Conservation (phyloP, 352 stramenopile genomes). For the Saprolegnia diclina region DNA sequence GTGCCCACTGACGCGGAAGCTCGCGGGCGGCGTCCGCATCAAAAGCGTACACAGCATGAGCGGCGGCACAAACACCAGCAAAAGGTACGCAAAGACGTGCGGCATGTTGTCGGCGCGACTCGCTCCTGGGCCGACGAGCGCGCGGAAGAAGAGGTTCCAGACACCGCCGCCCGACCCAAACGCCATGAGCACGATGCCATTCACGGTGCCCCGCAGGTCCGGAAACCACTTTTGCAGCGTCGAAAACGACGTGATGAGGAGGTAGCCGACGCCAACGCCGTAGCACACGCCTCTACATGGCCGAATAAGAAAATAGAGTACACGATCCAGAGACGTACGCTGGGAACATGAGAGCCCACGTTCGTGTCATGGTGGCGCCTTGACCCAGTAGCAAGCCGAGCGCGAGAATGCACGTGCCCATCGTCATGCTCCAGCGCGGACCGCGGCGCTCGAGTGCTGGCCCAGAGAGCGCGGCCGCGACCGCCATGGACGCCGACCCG, state of each 20-base stretch:
- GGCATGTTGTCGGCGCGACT: neutral
- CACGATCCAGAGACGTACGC: constrained; percentile 11
- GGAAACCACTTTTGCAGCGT: constrained; percentile 26
- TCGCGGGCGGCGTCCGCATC: constrained; percentile 8
- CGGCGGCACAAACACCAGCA: constrained; percentile 3
- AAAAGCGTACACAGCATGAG: neutral
- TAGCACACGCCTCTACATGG: constrained; percentile 9
- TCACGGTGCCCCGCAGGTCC: constrained; percentile 5
- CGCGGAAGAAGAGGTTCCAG: constrained; percentile 8
- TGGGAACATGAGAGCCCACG: neutral
- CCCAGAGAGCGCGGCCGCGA: constrained; percentile 1
- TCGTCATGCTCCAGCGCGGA: constrained; percentile 20
- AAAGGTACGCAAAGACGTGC: neutral
- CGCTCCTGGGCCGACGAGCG: neutral
- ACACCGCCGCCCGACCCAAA: constrained; percentile 26
- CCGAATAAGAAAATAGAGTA: neutral
- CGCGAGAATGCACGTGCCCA: constrained; percentile 11
- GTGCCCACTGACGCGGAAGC: constrained; percentile 3
- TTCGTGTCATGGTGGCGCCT: neutral
- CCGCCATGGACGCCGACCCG: constrained; percentile 2
- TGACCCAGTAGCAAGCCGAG: constrained; percentile 7
- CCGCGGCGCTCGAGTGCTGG: constrained; percentile 24
- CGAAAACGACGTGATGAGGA: constrained; percentile 11
- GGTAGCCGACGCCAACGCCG: neutral
- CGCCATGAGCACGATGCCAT: neutral